These are phyloP conservation scores for Colletotrichum coccodes DNA, from an alignment of 2,329 filamentous ascomycete species.

Conservation along the genomic window DNA sequence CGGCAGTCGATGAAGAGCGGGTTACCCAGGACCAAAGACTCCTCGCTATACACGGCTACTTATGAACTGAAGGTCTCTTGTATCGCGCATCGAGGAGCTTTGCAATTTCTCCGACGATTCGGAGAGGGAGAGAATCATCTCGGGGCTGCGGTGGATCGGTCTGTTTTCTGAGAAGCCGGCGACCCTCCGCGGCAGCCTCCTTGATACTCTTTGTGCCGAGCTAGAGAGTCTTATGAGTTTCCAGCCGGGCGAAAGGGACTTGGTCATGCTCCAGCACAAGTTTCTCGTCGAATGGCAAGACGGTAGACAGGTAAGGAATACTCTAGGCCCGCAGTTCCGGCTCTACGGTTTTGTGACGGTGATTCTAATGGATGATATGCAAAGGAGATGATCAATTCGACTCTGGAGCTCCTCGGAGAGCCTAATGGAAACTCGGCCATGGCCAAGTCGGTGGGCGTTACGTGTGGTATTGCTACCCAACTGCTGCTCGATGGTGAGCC, in stretches of 20 bases:
- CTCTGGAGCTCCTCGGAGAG: constrained; percentile 73
- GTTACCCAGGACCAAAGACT: background rate
- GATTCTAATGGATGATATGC: background rate
- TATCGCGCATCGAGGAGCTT: constrained; percentile 70
- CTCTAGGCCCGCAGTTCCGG: too few relatives aligned
- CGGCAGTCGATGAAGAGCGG: constrained; percentile 76
- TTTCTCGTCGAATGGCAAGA: constrained; percentile 76
- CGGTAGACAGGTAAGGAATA: constrained; percentile 51
- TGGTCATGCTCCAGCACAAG: constrained; percentile 69
- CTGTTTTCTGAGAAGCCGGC: constrained; percentile 64
- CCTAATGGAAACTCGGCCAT: constrained; percentile 75
- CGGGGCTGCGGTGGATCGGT: constrained; percentile 72
- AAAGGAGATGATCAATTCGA: constrained; percentile 64
- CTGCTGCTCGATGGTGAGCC: constrained; percentile 74
- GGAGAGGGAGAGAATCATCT: constrained; percentile 71
- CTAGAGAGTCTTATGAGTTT: constrained; percentile 80
- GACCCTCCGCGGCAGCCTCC: constrained; percentile 69
- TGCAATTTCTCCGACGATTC: constrained; percentile 67
- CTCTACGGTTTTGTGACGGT: background rate
- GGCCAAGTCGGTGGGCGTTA: constrained; percentile 75
- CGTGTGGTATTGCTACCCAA: constrained; percentile 78
- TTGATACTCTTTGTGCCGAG: constrained; percentile 78
- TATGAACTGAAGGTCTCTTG: constrained; percentile 46
- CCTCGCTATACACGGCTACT: background rate
- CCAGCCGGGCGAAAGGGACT: constrained; percentile 72